These are phyloP conservation scores for Dendrocalamus latiflorus DNA, from an alignment of 202 grass and related monocot species.

Conservation along the genomic window DNA sequence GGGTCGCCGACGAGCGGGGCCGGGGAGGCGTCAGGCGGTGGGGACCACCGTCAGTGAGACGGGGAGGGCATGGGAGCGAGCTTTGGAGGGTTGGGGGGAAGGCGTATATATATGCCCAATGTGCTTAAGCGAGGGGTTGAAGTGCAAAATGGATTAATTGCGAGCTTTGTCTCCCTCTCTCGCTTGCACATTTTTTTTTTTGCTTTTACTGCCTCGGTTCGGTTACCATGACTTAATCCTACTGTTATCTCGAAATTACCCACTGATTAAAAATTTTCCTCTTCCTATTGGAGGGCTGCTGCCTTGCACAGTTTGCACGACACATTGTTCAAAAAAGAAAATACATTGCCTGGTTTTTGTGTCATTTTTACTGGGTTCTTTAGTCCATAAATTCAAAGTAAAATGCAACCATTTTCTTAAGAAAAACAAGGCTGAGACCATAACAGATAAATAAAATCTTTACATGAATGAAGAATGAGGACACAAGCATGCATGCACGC, in stretches of 20 bases:
- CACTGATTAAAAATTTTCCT: background rate
- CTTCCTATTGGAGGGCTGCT: background rate
- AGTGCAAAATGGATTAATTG: slow-evolving; percentile 27
- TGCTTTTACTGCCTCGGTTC: slow-evolving; percentile 24
- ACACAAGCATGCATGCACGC: slow-evolving; percentile 14
- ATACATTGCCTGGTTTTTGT: background rate
- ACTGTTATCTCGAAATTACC: slow-evolving; percentile 26
- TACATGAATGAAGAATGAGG: background rate
- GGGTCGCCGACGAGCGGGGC: slow-evolving; percentile 6
- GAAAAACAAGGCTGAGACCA: background rate
- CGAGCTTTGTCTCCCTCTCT: background rate
- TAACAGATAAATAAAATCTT: background rate
- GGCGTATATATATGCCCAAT: slow-evolving; percentile 45
- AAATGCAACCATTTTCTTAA: no score
- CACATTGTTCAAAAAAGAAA: background rate
- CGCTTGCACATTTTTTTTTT: background rate
- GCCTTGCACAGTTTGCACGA: background rate
- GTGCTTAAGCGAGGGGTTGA: background rate
- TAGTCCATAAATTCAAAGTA: background rate
- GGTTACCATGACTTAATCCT: slow-evolving; percentile 20
- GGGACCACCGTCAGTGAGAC: slow-evolving; percentile 57
- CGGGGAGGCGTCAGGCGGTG: slow-evolving; percentile 25
- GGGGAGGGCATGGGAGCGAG: slow-evolving; percentile 32
- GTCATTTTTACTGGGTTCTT: background rate
- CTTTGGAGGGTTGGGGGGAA: slow-evolving; percentile 9